Base-by-base conservation (phyloP, 2,329 filamentous ascomycete genomes). In the Didymella lethalis region DNA sequence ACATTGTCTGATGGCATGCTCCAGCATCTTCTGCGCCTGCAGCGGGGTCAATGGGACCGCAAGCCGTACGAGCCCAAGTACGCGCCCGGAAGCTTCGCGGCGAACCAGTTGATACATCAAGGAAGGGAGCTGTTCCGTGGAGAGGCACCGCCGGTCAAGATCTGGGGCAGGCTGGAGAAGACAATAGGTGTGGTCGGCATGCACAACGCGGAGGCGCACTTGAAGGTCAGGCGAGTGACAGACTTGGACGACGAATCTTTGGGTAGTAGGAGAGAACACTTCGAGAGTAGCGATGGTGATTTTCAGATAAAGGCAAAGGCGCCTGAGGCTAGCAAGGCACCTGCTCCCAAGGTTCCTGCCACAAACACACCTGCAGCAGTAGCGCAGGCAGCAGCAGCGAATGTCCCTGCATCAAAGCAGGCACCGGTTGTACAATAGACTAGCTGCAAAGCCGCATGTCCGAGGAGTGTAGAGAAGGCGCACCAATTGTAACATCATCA, bases 1-100 rank as follows among this genome's bases (percentile, higher is more conserved):
- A 65, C 66, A 0, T 45, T 75, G 12, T 65, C 66, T 4, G 68
- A 75, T 36, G 68, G 67, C 18, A 73, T 75, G 72, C 63, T 73
- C 14, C 70, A 73, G 49, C 69, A 75, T 12, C 49, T 77, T 48
- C 53, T 74, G 38, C 68, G 75, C 7, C 52, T 76, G 54, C 75
- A 77, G 64, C 63, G 70, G 26, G 68, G 70, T 34, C 71, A 74
- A 59, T 77, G 75, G 75, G 75, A 76, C 57, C 67, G 68, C 32
- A 67, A 68, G 55, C 62, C 70, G 4, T 77, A 76, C 44, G 67
- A 71, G 65, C 75, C 75, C 25, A 76, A 72, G 59, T 77, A 77
- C 40, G 64, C 67, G 3, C 64, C 66, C 7, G 73, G 70, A n/a
- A 75, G 72, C 54, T 67, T 73, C 43, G 73, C 64, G 1, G 72